Base-by-base conservation (phyloP, 2,329 filamentous ascomycete genomes). In the Exophiala mesophila region DNA sequence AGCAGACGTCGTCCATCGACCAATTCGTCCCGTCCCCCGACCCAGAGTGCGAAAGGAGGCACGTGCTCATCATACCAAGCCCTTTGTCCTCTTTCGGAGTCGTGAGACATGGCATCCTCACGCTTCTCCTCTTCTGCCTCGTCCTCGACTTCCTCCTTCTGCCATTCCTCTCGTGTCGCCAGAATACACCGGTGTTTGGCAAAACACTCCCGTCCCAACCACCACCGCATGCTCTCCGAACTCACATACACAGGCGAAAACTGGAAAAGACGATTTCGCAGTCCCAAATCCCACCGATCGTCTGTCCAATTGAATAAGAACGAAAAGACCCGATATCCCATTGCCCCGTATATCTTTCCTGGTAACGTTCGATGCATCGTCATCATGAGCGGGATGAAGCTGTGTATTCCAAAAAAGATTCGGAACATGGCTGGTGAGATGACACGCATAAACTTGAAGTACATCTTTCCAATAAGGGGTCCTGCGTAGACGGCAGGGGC, bases 351-450 rank as follows among this genome's bases (percentile, higher is more conserved):
- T 5, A 92, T 53, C 0, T 64, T 67, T 0, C 82, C 71, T 0
- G 82, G 78, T 2, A 95, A 61, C 3, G 81, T 50, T 0, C 64
- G 62, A 56, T 92, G 88, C 74, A 90, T 87, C 4, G 73, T 74
- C 82, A 94, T 87, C 89, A 96, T 96, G 52, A 92, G 72, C 0
- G 89, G 89, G 33, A 97, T 94, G 61, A 96, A 96, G 0, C 86
- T 80, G 59, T 95, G 89, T 29, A 96, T 88, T 12, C 90, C 90
- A 59, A 96, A 96, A 54, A 94, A 76, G 16, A 88, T 59, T 1
- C 86, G 74, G 64, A 95, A 96, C 60, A 88, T 72, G 19, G 65
- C 71, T 0, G 87, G 85, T 0, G 82, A 83, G 38, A 96, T 85
- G 37, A 85, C 68, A 12, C 81, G 77, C 83, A 95, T 90, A 65